Base-by-base conservation (phyloP, 805 yeast genomes). In the Candida lessepsii region DNA sequence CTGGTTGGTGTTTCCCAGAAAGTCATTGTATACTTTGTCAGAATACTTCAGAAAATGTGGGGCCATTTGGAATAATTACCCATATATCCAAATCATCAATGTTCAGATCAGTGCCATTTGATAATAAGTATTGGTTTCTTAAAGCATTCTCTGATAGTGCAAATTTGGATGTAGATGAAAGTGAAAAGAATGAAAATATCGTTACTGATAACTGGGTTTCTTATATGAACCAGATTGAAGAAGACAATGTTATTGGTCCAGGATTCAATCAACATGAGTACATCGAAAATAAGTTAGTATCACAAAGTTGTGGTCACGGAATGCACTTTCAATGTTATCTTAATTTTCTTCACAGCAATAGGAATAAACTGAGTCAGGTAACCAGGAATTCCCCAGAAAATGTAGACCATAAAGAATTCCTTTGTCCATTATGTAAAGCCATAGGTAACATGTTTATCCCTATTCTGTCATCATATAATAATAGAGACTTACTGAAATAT, bases 351-450 rank as follows among this genome's bases (percentile, higher is more conserved):
- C 67, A 70, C 23, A 74, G 81, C n/a, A 70, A 74, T 30, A 66
- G 76, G 37, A 61, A 71, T 5, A 72, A 82, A 11, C 79, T 76
- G 50, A 78, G 73, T 13, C 95, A 88, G 54, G 78, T 89, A 24
- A 86, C 96, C 0, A 71, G 95, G 54, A 86, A 90, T 36, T 70
- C 81, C 4, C 95, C 96, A 0, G 95, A 84, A 47, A 80, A 85
- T 46, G 62, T 71, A 9, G 80, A 80, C 20, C 77, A 78, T 42
- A 77, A 80, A 6, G 95, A 90, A 52, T 83, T 86, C 49, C 63
- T 86, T 18, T 91, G 99, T 54, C 98, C 98, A 0, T 71, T 91
- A 26, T 91, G 99, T 67, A 88, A 88, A 45, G 83, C 95, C 0
- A 68, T 91, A 32, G 85, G 84, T 54, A 91, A 91, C 55, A 73